Percentiles rank a stretch among this genome's conserved stretches.
Conservation (phyloP, 371 early-diverging fungal species). For the Mucor ambiguus region DNA sequence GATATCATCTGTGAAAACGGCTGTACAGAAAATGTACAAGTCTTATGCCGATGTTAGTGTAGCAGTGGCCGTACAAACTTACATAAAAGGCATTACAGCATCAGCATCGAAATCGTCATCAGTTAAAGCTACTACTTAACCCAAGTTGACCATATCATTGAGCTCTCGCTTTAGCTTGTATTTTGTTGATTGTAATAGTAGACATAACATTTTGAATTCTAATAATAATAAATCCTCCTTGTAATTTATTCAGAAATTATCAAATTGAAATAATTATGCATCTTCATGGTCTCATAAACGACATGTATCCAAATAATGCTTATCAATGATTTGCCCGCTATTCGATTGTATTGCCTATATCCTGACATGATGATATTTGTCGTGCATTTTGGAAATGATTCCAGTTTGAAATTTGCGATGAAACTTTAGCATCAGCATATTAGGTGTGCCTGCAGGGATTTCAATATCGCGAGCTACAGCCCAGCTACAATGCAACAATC, state of each 20-base stretch:
- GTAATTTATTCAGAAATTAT: background rate
- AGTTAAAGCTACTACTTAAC: background rate
- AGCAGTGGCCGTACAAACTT: conserved; percentile 10
- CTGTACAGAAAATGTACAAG: conserved; percentile 19
- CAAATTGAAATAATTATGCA: background rate
- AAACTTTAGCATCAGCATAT: too few relatives aligned
- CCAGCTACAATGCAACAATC: too few relatives aligned
- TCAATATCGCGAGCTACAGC: too few relatives aligned
- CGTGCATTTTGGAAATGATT: background rate
- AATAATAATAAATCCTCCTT: background rate
- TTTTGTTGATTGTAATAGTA: background rate
- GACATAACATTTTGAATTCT: background rate
- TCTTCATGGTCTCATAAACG: background rate
- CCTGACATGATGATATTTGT: background rate
- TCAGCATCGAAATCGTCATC: background rate
- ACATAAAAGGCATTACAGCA: conserved; percentile 3
- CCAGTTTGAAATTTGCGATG: too few relatives aligned
- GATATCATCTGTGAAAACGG: conserved; percentile 11
- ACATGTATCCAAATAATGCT: too few relatives aligned
- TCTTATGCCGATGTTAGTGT: conserved; percentile 11
- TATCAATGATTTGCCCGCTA: background rate
- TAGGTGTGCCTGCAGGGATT: too few relatives aligned
- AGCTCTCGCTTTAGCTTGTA: background rate
- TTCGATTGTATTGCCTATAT: background rate
- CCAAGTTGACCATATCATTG: background rate